Evolutionary conservation across 148 eudicot species (phyloP).

Genomic region (Selenicereus undatus): DNA sequence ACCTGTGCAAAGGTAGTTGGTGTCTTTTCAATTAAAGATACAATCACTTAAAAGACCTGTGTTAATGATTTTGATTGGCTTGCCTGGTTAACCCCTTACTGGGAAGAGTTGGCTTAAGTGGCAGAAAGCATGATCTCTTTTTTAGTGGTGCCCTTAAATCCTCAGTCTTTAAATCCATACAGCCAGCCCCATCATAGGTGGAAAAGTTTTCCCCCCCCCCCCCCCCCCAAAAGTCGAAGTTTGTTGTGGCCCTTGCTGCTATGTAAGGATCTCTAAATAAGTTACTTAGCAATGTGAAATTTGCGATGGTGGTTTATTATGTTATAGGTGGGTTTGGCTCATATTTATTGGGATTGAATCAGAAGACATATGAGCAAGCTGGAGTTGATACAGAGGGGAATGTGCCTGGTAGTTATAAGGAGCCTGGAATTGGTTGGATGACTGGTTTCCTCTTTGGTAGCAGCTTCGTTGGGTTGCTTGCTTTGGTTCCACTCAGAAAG

Average conservation of each 20-base stretch:
- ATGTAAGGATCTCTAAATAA: background rate
- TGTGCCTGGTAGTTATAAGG: constrained; percentile 55
- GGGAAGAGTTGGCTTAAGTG: no score
- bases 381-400: constrained; percentile 75
- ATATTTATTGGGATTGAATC: constrained; percentile 68
- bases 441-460: constrained; percentile 69
- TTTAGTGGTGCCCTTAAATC: background rate
- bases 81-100: background rate
- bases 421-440: constrained; percentile 75
- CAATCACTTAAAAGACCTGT: no score
- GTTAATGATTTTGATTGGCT: background rate
- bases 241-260: no score
- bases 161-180: background rate
- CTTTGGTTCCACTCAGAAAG: constrained; percentile 86
- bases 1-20: no score
- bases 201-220: background rate
- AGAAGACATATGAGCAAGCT: constrained; percentile 68
- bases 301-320: background rate
- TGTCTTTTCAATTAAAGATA: no score
- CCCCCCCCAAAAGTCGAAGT: no score
- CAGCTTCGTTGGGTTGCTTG: constrained; percentile 70
- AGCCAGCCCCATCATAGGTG: background rate
- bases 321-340: constrained; percentile 82
- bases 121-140: background rate
- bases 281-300: background rate